Conservation (phyloP, 2,329 filamentous ascomycete species). For the Fusarium palustre region DNA sequence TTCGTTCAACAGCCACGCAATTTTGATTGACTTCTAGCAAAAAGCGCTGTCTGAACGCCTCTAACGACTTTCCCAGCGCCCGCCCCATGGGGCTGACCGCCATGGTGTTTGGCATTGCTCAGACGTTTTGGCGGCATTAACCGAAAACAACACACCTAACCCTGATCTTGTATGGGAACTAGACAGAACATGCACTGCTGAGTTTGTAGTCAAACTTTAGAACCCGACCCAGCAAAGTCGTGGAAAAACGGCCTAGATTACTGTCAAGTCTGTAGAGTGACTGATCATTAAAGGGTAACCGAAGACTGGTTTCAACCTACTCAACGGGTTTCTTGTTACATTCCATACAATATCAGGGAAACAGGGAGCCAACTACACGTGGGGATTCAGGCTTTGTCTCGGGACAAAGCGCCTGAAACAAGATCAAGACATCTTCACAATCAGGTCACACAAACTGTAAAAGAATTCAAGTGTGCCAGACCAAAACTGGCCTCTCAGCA, state of each 20-base stretch:
- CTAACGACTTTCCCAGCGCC: slow-evolving; percentile 24
- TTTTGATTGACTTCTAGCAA: slow-evolving; percentile 17
- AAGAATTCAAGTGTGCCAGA: slow-evolving; percentile 40
- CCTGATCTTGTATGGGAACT: not conserved
- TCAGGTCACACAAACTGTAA: not conserved
- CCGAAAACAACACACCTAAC: not conserved
- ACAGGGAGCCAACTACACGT: not conserved
- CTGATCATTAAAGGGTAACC: not conserved
- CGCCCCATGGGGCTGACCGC: slow-evolving; percentile 5
- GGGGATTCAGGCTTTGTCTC: slow-evolving; percentile 3
- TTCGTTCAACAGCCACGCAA: slow-evolving; percentile 1
- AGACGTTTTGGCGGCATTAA: not conserved
- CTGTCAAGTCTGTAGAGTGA: not conserved
- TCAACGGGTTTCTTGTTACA: not conserved
- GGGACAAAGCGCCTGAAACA: not conserved
- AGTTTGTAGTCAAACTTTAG: not conserved
- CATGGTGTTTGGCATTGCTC: slow-evolving; percentile 1
- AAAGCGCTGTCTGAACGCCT: slow-evolving; percentile 9
- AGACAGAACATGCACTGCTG: not conserved
- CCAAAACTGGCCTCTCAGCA: slow-evolving; percentile 57
- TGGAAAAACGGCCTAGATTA: not conserved
- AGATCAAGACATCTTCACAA: slow-evolving; percentile 2
- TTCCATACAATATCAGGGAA: not conserved
- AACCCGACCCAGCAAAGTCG: not conserved
- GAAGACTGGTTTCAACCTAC: not conserved